Percentiles rank a stretch among this genome's conserved stretches.
These are phyloP conservation scores for Trichoderma breve DNA, from an alignment of 2,329 filamentous ascomycete species.

Conservation along the genomic window DNA sequence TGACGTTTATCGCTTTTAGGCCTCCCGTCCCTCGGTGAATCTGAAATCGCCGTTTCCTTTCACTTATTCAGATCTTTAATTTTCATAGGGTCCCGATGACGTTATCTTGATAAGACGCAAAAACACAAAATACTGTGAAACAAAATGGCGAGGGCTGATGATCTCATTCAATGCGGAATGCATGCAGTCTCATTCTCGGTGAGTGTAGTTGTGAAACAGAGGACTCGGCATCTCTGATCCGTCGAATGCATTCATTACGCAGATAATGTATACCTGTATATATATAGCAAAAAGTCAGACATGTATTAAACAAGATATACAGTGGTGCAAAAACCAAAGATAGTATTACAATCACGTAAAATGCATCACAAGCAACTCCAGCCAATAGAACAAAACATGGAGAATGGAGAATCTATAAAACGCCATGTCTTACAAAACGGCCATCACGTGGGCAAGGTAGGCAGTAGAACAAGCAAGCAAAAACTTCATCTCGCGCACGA, in stretches of 20 bases:
- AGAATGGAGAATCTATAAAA: background rate
- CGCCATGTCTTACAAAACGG: background rate
- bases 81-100: background rate
- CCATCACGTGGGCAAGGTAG: background rate
- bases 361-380: background rate
- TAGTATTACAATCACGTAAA: background rate
- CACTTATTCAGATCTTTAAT: background rate
- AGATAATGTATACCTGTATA: background rate
- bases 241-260: background rate
- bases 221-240: background rate
- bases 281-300: background rate
- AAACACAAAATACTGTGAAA: background rate
- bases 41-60: background rate
- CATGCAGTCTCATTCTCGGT: background rate
- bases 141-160: background rate
- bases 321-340: background rate
- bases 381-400: background rate
- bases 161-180: background rate
- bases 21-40: background rate
- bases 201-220: background rate
- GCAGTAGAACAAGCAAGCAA: background rate
- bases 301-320: background rate
- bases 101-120: background rate
- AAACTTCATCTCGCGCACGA: background rate
- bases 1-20: background rate